Base-by-base conservation (phyloP, 441 rosid species). In the Erodium trifolium region DNA sequence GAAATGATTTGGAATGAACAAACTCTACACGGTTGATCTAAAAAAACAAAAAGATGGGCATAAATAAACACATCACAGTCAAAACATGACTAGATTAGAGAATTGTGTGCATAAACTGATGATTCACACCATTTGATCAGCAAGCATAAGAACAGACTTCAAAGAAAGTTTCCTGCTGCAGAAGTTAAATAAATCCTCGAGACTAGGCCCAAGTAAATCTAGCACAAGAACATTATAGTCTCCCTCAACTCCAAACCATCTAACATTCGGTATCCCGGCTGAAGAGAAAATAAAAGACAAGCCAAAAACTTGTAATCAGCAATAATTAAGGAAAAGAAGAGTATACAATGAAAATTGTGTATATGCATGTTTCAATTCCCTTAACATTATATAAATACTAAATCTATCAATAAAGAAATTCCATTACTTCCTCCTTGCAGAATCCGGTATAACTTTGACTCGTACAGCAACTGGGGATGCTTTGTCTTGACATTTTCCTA, bases 21-120 rank as follows among this genome's bases (percentile, higher is more conserved):
- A 68, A 88, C 78, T 95, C 99, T 65, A 92, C 93, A 68, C 99
- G 90, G 72, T 92, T 92, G 71, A 95, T 92, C 99, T 95, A 81
- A 67, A 10, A 84, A n/a, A 75, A 72, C 11, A 70, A 37, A 17
- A 16, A 68, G 27, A 27, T 41, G 11, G 14, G 14, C 41, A 17
- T 27, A 4, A 47, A 18, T 47, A 8, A 66, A 39, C 9, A 39
- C 45, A 5, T 39, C 45, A 39, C 45, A 39, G 45, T 39, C 45
- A 39, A 39, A 39, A 39, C 45, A 39, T 39, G 45, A 39, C 9
- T 39, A 1, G 9, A 6, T 39, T 9, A 23, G 27, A 39, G 45
- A 39, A 39, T 9, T 39, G 45, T 39, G 45, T 39, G 9, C 45
- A 9, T 39, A 39, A 39, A 39, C 9, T 39, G 7, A 39, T 2